A percentile compares a stretch with the other conserved stretches of the same genome.
These are phyloP conservation scores for Sporothrix pallida DNA, from an alignment of 2,329 filamentous ascomycete species.

Conservation along the genomic window DNA sequence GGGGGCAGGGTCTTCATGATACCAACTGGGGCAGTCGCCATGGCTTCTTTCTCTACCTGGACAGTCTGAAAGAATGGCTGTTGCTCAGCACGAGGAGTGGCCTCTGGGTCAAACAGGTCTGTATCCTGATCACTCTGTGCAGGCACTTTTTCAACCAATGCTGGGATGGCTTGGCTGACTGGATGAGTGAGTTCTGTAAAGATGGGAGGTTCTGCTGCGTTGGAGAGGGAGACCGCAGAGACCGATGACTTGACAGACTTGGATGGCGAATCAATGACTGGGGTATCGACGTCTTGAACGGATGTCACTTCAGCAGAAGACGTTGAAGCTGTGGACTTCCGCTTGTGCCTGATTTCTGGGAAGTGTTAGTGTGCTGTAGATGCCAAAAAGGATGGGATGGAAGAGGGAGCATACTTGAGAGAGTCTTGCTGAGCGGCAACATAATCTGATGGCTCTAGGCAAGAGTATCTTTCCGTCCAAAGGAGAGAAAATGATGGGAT, in stretches of 20 bases:
- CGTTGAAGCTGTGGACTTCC: constrained; percentile 51
- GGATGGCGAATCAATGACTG: neutral
- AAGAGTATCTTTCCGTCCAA: neutral
- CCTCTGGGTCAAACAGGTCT: neutral
- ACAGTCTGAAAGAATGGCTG: neutral
- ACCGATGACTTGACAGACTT: constrained; percentile 23
- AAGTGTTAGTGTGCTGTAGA: neutral
- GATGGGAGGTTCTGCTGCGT: neutral
- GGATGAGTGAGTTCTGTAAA: neutral
- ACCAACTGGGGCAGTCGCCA: constrained; percentile 1
- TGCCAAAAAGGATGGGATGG: neutral
- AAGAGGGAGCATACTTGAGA: constrained; percentile 28
- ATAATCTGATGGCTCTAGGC: constrained; percentile 22
- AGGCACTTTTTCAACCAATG: neutral
- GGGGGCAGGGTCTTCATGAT: constrained; percentile 3
- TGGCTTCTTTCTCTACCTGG: neutral
- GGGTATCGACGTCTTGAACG: neutral
- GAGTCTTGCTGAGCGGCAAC: constrained; percentile 34
- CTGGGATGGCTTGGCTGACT: neutral
- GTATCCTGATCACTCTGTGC: neutral
- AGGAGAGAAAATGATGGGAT: neutral
- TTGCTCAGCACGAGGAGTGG: neutral
- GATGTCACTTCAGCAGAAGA: constrained; percentile 3
- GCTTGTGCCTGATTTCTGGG: constrained; percentile 32
- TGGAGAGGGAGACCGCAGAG: constrained; percentile 16